These are phyloP conservation scores for Amniculicola lignicola DNA, from an alignment of 495 filamentous ascomycete genomes.

Conservation along the genomic window DNA sequence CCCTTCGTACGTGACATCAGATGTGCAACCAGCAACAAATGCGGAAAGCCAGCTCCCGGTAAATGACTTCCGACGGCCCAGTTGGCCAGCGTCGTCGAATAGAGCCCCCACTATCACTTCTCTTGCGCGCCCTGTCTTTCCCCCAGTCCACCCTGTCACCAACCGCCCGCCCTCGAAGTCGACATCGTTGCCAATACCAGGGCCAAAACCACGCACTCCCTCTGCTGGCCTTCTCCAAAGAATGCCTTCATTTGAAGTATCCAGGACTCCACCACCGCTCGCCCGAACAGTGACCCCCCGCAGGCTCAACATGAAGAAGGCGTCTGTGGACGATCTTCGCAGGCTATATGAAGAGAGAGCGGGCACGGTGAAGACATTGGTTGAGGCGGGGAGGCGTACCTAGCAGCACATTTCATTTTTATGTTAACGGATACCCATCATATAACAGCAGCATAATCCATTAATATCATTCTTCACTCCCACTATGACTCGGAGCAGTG, in stretches of 20 bases:
- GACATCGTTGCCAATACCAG: slow-evolving; percentile 22
- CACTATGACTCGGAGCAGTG: too few species aligned
- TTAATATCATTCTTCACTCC: too few species aligned
- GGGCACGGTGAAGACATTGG: slow-evolving; percentile 36
- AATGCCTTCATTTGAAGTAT: slow-evolving; percentile 38
- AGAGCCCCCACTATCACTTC: slow-evolving; percentile 32
- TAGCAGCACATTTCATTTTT: background rate
- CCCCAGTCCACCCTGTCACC: slow-evolving; percentile 4
- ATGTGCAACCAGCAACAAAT: too few species aligned
- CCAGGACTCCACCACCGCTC: slow-evolving; percentile 7
- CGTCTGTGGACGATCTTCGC: slow-evolving; percentile 41
- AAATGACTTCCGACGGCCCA: slow-evolving; percentile 36
- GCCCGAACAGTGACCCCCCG: slow-evolving; percentile 10
- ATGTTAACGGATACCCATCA: background rate
- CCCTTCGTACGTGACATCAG: too few species aligned
- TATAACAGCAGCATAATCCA: too few species aligned
- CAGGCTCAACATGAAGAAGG: slow-evolving; percentile 38
- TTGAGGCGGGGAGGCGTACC: slow-evolving; percentile 20
- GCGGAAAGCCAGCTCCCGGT: background rate
- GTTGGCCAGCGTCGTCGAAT: slow-evolving; percentile 36
- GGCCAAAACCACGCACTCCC: slow-evolving; percentile 33
- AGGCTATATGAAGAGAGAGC: slow-evolving; percentile 45
- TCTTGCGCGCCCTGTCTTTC: slow-evolving; percentile 34
- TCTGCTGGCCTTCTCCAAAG: slow-evolving; percentile 38
- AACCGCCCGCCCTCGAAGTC: slow-evolving; percentile 23